Percentiles rank a stretch among this genome's conserved stretches.
Evolutionary conservation across 768 basidiomycete species (phyloP).

Genomic region (Xerocomellus dryophilus): DNA sequence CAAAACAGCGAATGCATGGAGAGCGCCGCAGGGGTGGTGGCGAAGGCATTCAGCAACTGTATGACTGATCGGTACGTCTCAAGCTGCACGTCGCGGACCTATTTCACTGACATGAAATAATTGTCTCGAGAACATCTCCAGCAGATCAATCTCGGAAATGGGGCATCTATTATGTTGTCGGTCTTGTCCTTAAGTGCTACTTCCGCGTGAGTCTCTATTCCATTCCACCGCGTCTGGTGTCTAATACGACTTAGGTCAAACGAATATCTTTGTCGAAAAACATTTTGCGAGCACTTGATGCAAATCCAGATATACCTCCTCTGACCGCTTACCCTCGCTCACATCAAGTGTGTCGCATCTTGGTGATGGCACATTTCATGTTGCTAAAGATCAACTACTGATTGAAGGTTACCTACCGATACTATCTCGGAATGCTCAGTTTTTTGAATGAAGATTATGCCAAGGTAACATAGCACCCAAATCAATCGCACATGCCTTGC

Average conservation of each 20-base stretch:
- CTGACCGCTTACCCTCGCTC: conserved; percentile 73
- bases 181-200: conserved; percentile 88
- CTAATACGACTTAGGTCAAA: conserved; percentile 58
- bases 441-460: conserved; percentile 91
- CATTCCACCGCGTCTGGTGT: not conserved
- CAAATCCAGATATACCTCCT: conserved; percentile 81
- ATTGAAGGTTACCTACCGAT: conserved; percentile 83
- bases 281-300: conserved; percentile 83
- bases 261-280: conserved; percentile 90
- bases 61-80: conserved; percentile 69
- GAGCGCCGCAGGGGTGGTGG: conserved; percentile 80
- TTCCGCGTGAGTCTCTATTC: conserved; percentile 64
- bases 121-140: conserved; percentile 53
- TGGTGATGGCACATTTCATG: conserved; percentile 1
- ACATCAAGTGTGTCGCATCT: conserved; percentile 62
- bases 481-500: not conserved
- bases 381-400: conserved; percentile 17
- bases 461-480: conserved; percentile 48
- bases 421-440: conserved; percentile 92
- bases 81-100: not conserved
- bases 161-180: conserved; percentile 92
- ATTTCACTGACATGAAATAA: not conserved
- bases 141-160: conserved; percentile 76
- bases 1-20: conserved; percentile 73
- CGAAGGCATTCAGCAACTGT: conserved; percentile 87